Percentiles rank a stretch among this genome's conserved stretches.
phyloP scores from a whole-genome alignment of 2,329 filamentous ascomycete genomes.

The Aspergillus sp. region DNA sequence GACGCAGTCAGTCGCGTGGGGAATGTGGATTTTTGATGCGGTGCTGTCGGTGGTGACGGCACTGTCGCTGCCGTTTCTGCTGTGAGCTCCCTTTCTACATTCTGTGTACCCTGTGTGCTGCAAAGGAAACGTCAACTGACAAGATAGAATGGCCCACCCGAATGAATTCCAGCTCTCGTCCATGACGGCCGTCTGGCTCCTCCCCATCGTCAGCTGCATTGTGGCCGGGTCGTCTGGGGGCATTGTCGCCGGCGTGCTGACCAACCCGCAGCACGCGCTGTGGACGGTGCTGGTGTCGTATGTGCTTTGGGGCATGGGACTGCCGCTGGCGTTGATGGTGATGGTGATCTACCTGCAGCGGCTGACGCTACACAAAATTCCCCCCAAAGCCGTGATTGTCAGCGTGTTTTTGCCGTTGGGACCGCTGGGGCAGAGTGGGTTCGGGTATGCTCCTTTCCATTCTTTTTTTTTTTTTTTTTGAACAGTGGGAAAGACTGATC shows the following conservation, averaged over 20 bases:
- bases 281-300: constrained; percentile 65
- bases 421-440: constrained; percentile 65
- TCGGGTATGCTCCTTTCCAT: constrained; percentile 46
- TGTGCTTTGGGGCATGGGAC: constrained; percentile 67
- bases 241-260: constrained; percentile 59
- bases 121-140: too few relatives aligned
- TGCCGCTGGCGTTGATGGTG: constrained; percentile 60
- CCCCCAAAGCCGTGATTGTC: constrained; percentile 65
- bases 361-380: constrained; percentile 65
- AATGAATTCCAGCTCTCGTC: constrained; percentile 42
- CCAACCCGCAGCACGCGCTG: constrained; percentile 55
- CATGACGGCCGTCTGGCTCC: constrained; percentile 65
- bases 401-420: constrained; percentile 67
- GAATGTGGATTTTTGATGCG: constrained; percentile 58
- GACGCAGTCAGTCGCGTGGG: constrained; percentile 56
- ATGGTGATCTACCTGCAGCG: constrained; percentile 69
- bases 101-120: too few relatives aligned
- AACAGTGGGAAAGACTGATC: constrained; percentile 1
- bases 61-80: constrained; percentile 56
- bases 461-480: too few relatives aligned
- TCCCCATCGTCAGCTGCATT: constrained; percentile 66
- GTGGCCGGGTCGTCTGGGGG: constrained; percentile 65
- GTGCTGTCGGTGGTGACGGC: constrained; percentile 53
- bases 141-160: constrained; percentile 21
- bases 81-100: constrained; percentile 40